Evolutionary conservation across 1,284 basidiomycete species (phyloP), one percentile per base, ranked within the genome.

Genomic region (Trichosporon sp.): DNA sequence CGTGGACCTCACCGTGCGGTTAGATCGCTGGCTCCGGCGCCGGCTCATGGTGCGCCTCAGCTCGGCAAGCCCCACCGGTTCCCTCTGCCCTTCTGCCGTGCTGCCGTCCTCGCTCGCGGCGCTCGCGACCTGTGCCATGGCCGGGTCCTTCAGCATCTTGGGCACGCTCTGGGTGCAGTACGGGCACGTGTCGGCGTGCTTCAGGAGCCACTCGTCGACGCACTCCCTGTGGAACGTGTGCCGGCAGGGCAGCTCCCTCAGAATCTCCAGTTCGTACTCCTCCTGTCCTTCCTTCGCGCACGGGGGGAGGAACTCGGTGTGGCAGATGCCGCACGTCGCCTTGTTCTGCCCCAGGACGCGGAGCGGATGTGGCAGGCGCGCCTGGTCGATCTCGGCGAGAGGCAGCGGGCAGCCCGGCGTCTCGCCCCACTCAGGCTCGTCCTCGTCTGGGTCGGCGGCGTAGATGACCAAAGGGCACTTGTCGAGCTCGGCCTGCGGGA

Each of bases 161-260:
- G 71, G 68, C n/a, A 78, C 76, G 11, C 69, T 65, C 29, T 72
- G 70, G 67, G 75, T 77, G 71, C 79, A 81, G 65, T 73, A 76
- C 1, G 79, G 79, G 67, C 79, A 81, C 29, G 71, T 72, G 9
- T 73, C 75, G 15, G 75, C 74, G 38, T 76, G 75, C 27, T 70
- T 67, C 18, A 68, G 62, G 32, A 81, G 68, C 79, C 79, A 81
- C 58, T 76, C 68, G 69, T 81, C 79, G 13, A 81, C 76, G 62
- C 79, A 81, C 21, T 68, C 70, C 11, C 75, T 73, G 69, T 81
- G 80, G 67, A 75, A 81, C 31, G 77, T 70, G 66, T 81, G 80
- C 29, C 69, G 72, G 64, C 80, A 81, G 2, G 73, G 71, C 53
- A 81, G 65, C 44, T 70, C 68, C 32, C 77, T 70, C 63, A 81